Conservation (phyloP, 495 filamentous ascomycete genomes). For the Penicillium pulvis region DNA sequence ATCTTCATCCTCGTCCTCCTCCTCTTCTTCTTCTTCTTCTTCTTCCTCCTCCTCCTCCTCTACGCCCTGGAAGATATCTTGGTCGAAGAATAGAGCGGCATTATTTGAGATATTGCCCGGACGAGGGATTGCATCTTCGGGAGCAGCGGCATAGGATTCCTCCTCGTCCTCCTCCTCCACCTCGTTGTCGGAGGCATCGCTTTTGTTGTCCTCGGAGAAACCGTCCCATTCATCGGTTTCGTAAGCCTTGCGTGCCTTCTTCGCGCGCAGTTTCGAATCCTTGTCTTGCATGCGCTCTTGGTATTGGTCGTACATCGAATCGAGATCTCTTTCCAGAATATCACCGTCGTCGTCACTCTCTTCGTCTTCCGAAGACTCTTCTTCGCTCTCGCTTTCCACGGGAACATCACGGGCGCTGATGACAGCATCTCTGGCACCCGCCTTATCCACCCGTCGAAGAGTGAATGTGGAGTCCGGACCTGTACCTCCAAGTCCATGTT, state of each 20-base stretch:
- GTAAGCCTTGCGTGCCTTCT: conserved; percentile 80
- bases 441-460: conserved; percentile 76
- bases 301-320: conserved; percentile 83
- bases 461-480: conserved; percentile 83
- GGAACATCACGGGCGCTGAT: conserved; percentile 75
- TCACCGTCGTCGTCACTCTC: conserved; percentile 80
- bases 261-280: conserved; percentile 86
- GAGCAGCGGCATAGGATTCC: conserved; percentile 50
- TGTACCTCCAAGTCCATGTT: conserved; percentile 40
- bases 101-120: conserved; percentile 70
- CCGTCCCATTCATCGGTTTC: conserved; percentile 91
- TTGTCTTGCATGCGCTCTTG: conserved; percentile 73
- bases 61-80: conserved; percentile 90
- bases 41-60: conserved; percentile 46
- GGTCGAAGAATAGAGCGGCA: conserved; percentile 87
- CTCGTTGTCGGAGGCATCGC: conserved; percentile 35
- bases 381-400: conserved; percentile 56
- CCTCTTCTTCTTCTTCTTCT: conserved; percentile 38
- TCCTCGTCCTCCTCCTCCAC: conserved; percentile 38
- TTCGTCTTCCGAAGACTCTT: conserved; percentile 60
- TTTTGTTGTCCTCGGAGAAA: conserved; percentile 70
- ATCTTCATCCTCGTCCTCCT: conserved; percentile 45
- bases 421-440: conserved; percentile 67
- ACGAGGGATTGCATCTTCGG: conserved; percentile 48
- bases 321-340: conserved; percentile 77